phyloP scores from a whole-genome alignment of 1,139 yeast species.

The Nakaseomyces glabratus region DNA sequence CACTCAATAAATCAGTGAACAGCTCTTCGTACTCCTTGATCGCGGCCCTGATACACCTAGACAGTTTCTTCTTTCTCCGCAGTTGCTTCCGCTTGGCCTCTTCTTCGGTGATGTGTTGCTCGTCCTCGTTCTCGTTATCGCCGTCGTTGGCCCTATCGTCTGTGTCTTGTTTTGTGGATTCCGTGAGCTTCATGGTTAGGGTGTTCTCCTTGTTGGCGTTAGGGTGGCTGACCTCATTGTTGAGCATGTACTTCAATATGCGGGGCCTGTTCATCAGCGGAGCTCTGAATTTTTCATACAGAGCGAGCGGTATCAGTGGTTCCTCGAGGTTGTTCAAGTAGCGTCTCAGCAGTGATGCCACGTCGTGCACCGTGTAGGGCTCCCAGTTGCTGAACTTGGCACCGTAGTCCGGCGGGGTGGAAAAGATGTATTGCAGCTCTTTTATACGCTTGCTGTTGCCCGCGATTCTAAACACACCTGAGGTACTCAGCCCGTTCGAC shows the following conservation, averaged over 20 bases:
- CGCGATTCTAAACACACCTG: constrained; percentile 89
- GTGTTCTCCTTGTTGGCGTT: constrained; percentile 21
- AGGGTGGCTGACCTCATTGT: constrained; percentile 17
- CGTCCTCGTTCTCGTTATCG: constrained; percentile 16
- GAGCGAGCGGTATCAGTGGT: constrained; percentile 73
- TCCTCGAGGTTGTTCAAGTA: constrained; percentile 84
- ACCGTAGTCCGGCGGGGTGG: constrained; percentile 84
- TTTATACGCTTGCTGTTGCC: constrained; percentile 86
- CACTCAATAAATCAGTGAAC: constrained; percentile 40
- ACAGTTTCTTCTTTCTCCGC: constrained; percentile 35
- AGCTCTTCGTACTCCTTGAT: constrained; percentile 61
- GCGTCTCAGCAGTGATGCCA: constrained; percentile 81
- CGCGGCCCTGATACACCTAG: constrained; percentile 58
- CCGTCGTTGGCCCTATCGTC: constrained; percentile 11
- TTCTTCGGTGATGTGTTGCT: constrained; percentile 30
- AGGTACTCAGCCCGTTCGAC: constrained; percentile 63
- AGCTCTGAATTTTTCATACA: constrained; percentile 71
- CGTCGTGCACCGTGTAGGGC: constrained; percentile 92
- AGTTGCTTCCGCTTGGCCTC: constrained; percentile 31
- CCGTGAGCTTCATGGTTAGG: constrained; percentile 11
- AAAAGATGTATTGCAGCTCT: constrained; percentile 74
- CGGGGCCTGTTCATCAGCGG: constrained; percentile 46
- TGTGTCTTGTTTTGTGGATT: constrained; percentile 4
- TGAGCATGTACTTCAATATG: constrained; percentile 27
- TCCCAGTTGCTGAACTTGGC: constrained; percentile 74